Evolutionary conservation across 1,284 basidiomycete genomes (phyloP).

Genomic region (Marasmius oreades): DNA sequence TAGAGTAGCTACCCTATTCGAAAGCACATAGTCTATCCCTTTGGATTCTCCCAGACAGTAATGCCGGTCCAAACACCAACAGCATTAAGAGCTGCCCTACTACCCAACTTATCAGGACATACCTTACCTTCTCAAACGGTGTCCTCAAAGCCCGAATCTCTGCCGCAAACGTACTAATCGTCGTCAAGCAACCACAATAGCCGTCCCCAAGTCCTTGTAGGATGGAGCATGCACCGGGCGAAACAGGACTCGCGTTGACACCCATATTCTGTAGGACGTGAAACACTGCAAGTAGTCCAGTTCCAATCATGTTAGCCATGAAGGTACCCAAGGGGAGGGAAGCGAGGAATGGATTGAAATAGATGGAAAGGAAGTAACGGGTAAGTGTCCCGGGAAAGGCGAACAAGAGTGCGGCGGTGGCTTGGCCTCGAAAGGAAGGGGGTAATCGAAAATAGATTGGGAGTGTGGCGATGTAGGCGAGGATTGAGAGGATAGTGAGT

Average conservation of each 20-base stretch:
- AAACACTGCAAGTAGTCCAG: conserved; percentile 69
- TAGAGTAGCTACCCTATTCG: conserved; percentile 7
- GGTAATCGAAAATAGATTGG: conserved; percentile 78
- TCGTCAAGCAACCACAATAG: conserved; percentile 94
- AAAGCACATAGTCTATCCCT: conserved; percentile 35
- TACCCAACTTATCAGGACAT: conserved; percentile 68
- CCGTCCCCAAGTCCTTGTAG: conserved; percentile 85
- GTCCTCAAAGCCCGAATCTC: conserved; percentile 67
- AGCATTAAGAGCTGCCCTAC: conserved; percentile 72
- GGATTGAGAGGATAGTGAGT: conserved; percentile 45
- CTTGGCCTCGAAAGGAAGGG: conserved; percentile 69
- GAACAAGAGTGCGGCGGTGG: conserved; percentile 87
- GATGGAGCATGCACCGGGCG: conserved; percentile 59
- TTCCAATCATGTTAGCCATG: conserved; percentile 80
- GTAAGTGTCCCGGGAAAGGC: conserved; percentile 86
- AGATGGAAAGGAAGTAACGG: conserved; percentile 76
- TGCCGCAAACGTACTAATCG: conserved; percentile 89
- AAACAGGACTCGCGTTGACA: conserved; percentile 42
- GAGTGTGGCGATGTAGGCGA: conserved; percentile 65
- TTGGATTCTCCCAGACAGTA: conserved; percentile 38
- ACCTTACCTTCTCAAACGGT: conserved; percentile 55
- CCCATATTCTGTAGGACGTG: conserved; percentile 57
- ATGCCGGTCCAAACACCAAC: conserved; percentile 72
- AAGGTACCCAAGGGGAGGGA: conserved; percentile 87
- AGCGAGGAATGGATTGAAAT: conserved; percentile 64